A percentile compares a stretch with the other conserved stretches of the same genome.
Evolutionary conservation across 1,139 yeast species (phyloP).

Genomic region (Eremothecium gossypii): DNA sequence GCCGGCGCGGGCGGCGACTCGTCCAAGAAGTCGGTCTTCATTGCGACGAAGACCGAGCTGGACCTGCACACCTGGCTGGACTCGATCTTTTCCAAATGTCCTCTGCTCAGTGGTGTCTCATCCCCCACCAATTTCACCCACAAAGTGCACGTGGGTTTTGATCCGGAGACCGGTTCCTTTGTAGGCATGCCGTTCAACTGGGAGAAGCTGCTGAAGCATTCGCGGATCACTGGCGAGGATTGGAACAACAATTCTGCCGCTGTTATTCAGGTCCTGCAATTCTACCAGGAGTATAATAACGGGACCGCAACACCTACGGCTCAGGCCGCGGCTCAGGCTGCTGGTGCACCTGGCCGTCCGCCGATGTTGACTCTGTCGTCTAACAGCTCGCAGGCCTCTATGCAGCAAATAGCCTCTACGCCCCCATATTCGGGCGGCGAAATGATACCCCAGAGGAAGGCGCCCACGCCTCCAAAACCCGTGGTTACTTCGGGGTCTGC

Average conservation of each 20-base stretch:
- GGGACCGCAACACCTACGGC: too few relatives aligned
- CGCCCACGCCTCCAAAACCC: constrained; percentile 39
- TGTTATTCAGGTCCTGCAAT: constrained; percentile 85
- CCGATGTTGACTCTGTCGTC: not conserved
- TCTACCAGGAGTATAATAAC: constrained; percentile 43
- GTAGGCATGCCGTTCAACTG: constrained; percentile 75
- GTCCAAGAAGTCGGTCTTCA: constrained; percentile 55
- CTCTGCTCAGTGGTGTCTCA: constrained; percentile 69
- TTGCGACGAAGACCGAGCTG: constrained; percentile 67
- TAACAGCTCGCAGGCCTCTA: not conserved
- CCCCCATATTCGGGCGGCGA: constrained; percentile 11
- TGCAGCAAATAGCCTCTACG: not conserved
- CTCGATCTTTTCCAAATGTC: constrained; percentile 79
- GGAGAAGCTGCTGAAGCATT: constrained; percentile 65
- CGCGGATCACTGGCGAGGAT: constrained; percentile 73
- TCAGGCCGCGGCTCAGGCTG: not conserved
- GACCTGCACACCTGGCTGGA: constrained; percentile 91
- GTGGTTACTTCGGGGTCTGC: not conserved
- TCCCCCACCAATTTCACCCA: constrained; percentile 74
- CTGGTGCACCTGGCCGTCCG: not conserved
- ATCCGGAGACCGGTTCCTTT: constrained; percentile 65
- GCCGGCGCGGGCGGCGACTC: constrained; percentile 2
- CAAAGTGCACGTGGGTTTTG: constrained; percentile 53
- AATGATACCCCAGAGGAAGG: constrained; percentile 38
- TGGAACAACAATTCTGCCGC: constrained; percentile 81